Evolutionary conservation across 257 asterid species (phyloP).

Genomic region (Capsicum chinense): DNA sequence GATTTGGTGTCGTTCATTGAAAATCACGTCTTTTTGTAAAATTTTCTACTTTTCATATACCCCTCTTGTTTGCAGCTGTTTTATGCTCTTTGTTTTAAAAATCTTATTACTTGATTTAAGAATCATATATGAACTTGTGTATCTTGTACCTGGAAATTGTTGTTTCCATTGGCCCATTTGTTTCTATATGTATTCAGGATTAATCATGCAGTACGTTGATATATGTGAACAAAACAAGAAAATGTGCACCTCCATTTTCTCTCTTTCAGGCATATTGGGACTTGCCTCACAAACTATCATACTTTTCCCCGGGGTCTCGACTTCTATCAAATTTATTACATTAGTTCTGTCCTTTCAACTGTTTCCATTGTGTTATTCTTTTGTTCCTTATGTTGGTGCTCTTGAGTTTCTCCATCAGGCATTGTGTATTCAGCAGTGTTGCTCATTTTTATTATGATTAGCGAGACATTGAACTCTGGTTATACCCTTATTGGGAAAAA

Average conservation of each 20-base stretch:
- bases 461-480: neutral
- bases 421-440: neutral
- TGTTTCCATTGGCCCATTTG: neutral
- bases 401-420: conserved; percentile 6
- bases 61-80: neutral
- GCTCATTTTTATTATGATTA: neutral
- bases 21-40: neutral
- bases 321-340: neutral
- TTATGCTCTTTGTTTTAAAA: neutral
- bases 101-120: neutral
- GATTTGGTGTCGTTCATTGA: neutral
- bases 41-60: neutral
- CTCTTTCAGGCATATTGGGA: conserved; percentile 19
- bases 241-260: neutral
- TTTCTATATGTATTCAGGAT: neutral
- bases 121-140: conserved; percentile 8
- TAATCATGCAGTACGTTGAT: neutral
- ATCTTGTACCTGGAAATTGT: neutral
- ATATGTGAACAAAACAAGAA: neutral
- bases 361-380: neutral
- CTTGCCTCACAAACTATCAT: conserved; percentile 1
- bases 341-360: neutral
- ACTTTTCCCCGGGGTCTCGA: neutral
- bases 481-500: neutral
- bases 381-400: neutral